Base-by-base conservation (phyloP, 2,329 filamentous ascomycete genomes). In the Gremmenia infestans region DNA sequence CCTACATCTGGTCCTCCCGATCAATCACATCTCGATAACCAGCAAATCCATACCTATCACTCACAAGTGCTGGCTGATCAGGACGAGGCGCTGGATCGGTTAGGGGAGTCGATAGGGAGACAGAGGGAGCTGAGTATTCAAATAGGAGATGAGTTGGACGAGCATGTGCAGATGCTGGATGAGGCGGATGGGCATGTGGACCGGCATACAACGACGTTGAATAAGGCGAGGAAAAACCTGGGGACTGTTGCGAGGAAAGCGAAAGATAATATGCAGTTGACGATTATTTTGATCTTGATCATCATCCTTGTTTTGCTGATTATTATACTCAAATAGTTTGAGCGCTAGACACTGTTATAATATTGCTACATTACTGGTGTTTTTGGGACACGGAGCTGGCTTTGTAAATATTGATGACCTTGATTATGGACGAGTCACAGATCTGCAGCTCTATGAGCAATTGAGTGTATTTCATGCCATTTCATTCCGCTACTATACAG, bases 91-190 rank as follows among this genome's bases (percentile, higher is more conserved):
- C 80, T 99, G n/a, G 93, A 97, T 71, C 79, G 81, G 9, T 77
- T 99, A 4, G 90, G 92, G n/a, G 83, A 85, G 67, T 90, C 85
- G 56, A 97, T 99, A 64, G 82, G 89, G 4, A 83, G 94, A 40
- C 94, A 97, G 76, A 81, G 95, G 50, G 90, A 97, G 75, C 78
- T 99, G 59, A 92, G 88, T 69, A 95, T 97, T 76, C 90, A 94
- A 75, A 97, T 99, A 67, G 93, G 94, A 32, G 89, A 97, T 71
- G 94, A 99, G 78, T 79, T 99, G 37, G 94, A 97, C 66, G 87
- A 85, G 64, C 94, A 99, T 67, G 88, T 95, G 39, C 80, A 87
- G 64, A 78, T 99, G 78, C 78, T 99, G 32, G 93, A 97, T 70
- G 93, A 96, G 66, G 85, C 95, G 46, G 94, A 97, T 68, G 81